These are phyloP conservation scores for Pichia cephalocereana DNA, from an alignment of 805 yeast species.

Conservation along the genomic window DNA sequence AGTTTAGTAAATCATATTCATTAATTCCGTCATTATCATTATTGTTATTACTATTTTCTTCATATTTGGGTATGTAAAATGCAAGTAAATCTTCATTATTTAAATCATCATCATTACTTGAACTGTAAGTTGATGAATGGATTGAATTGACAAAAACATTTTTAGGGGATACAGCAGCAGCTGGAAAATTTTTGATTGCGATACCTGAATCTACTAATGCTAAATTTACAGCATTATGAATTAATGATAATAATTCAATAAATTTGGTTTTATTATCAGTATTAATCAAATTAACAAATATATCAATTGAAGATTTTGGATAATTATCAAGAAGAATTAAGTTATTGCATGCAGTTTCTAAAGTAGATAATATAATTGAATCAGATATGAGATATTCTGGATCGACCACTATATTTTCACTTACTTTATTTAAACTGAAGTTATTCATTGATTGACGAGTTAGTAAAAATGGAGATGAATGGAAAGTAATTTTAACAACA, in stretches of 20 bases:
- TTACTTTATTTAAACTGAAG: neutral
- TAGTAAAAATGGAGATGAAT: conserved; percentile 7
- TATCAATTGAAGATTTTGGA: conserved; percentile 84
- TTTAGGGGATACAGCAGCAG: conserved; percentile 31
- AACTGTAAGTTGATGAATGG: conserved; percentile 10
- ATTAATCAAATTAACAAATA: conserved; percentile 62
- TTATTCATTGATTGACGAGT: neutral
- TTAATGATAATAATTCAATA: conserved; percentile 30
- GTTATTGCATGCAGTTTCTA: conserved; percentile 32
- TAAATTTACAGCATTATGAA: conserved; percentile 55
- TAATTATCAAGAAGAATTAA: conserved; percentile 57
- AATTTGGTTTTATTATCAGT: conserved; percentile 26
- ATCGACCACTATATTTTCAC: conserved; percentile 17
- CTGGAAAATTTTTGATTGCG: conserved; percentile 68
- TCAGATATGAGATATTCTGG: conserved; percentile 23
- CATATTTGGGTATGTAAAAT: conserved; percentile 46
- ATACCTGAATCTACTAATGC: conserved; percentile 83
- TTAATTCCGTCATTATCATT: conserved; percentile 1
- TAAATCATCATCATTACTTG: conserved; percentile 2
- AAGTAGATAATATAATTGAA: conserved; percentile 23
- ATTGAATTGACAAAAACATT: conserved; percentile 28
- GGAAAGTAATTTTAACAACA: conserved; percentile 17
- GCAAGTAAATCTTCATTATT: conserved; percentile 37
- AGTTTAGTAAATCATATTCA: conserved; percentile 22
- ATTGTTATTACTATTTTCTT: neutral